Evolutionary conservation across 2,329 filamentous ascomycete species (phyloP), one percentile per base, ranked within the genome.

Genomic region (Fusarium zealandicum): DNA sequence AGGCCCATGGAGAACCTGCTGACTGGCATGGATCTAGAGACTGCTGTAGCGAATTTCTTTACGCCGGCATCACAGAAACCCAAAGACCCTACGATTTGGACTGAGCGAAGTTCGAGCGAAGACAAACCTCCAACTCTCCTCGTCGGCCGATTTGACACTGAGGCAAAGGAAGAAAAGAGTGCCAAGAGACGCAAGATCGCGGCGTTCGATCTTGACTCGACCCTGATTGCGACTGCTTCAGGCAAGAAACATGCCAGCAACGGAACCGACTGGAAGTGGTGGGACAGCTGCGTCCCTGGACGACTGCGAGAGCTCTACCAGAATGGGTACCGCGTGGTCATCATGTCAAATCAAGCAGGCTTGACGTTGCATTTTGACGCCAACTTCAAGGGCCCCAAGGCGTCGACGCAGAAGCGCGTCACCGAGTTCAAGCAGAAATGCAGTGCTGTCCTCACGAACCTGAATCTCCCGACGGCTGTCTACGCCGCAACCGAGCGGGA

Each of bases 251-350:
- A 93, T 68, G 82, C 85, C 3, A 82, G 82, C 44, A 84, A 86
- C 61, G 83, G 87, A 0, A 78, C 80, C 4, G 93, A 98, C 70
- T 99, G 95, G 95, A 92, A 90, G 72, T 99, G 95, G 95, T 98
- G 92, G 92, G 78, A 96, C 71, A 65, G 75, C 12, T 80, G 76
- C 14, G 90, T 98, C 1, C 91, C 92, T 1, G 74, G 73, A 0
- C 84, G 78, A 45, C 72, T 99, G 14, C 84, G 82, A 61, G 77
- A 86, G 54, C 78, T 98, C 2, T 83, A 91, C 67, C 60, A 75
- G 10, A 83, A 95, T 63, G 91, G 87, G 25, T 96, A 90, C 73
- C 83, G 83, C 38, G 75, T 98, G 11, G 83, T 91, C 14, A 84
- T 98, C 40, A 75, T 99, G 42, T 96, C 90, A 58, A 99, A 99